Base-by-base conservation (phyloP, 345 rosid genomes). In the Lumnitzera racemosa region DNA sequence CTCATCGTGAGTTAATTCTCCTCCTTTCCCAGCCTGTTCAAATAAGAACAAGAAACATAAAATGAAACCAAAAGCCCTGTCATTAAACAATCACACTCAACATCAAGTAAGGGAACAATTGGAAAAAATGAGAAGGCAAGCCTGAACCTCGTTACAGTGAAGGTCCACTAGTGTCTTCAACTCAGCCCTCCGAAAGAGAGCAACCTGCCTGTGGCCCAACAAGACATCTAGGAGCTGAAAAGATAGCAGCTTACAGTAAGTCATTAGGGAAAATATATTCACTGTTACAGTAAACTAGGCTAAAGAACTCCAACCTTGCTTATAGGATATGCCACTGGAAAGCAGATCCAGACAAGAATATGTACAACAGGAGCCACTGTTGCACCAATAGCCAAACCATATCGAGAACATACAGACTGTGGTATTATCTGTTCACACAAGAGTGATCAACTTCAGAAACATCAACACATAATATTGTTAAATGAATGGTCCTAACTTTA, bases 21-120 rank as follows among this genome's bases (percentile, higher is more conserved):
- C 88, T 27, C 91, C 91, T 77, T 85, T 85, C 25, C 88, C 91
- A 17, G 88, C 91, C 91, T 85, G 52, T 56, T 53, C 56, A 11
- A 25, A 27, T 23, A 57, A 48, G 46, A 4, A 53, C 25, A 49
- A 15, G 31, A 23, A 61, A 49, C 49, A 60, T 14, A 23, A 23
- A 56, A 27, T 27, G 27, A 13, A 23, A 15, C 58, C 41, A 24
- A 56, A 24, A 56, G 11, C 14, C 11, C 4, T 13, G 46, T 60
- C 15, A 31, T 16, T 17, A 17, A 49, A 27, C 31, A 24, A 49
- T 24, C 11, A 50, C 24, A 48, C 47, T 29, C n/a, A 59, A 3
- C 41, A 47, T 25, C 14, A 5, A 24, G 23, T 31, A 59, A 8
- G 15, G 31, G 48, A 25, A 59, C 43, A 59, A 46, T 11, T 49